Evolutionary conservation across 2,329 filamentous ascomycete genomes (phyloP), one percentile per base, ranked within the genome.

Genomic region (Nemania serpens): DNA sequence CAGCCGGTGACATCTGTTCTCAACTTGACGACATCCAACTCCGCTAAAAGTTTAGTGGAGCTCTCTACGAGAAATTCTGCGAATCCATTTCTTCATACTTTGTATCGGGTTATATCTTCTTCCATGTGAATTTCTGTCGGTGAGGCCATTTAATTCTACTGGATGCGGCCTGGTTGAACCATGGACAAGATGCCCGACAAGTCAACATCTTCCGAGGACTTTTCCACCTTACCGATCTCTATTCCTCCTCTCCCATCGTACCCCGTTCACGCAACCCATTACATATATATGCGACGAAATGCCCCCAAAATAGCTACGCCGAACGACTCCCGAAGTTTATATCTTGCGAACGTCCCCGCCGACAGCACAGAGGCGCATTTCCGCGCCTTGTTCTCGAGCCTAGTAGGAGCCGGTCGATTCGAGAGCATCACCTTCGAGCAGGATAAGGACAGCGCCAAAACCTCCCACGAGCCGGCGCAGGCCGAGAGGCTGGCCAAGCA

Each of bases 341-440:
- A 97, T 76, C 74, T 96, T n/a, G 90, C 93, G 65, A 98, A 99
- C 71, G 79, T 96, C 0, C 95, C 95, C 6, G 82, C 89, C 64
- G 93, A 97, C 73, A 88, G 91, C 61, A 96, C 91, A 4, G 88
- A 91, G 58, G 75, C 81, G 1, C 91, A 93, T 69, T 82, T 98
- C 43, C 88, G 91, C 46, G 82, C 87, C 43, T 78, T 98, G 0
- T 96, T 98, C 68, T 79, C 85, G 0, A 80, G 83, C 0, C 84
- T 96, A 15, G 82, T 97, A 0, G 90, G 91, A 9, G 87, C 89
- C 0, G 91, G 90, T 2, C 84, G 90, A 48, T 90, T 98, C 49
- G 91, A 96, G 75, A 82, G 79, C 54, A 89, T 96, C 5, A 79
- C 83, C 0, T 97, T 98, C 66, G 89, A 93, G 66, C 82, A 83